Conservation (phyloP, 1,139 yeast species). For the Debaryomyces coudertii region DNA sequence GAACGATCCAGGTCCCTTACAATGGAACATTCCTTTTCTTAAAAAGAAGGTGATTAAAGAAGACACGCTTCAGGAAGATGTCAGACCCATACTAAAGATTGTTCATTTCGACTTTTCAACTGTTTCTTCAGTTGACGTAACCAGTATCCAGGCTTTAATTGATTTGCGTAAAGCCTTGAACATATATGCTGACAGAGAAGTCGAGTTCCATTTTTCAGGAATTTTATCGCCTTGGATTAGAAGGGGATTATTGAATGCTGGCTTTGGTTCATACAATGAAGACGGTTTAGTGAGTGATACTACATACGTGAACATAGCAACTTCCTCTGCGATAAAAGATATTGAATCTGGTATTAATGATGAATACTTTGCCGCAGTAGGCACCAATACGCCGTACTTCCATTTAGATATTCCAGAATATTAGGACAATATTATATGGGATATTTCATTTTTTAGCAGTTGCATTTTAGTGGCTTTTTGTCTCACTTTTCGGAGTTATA, state of each 20-base stretch:
- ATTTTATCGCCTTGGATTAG: conserved; percentile 85
- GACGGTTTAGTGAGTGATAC: conserved; percentile 44
- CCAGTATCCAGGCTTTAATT: conserved; percentile 76
- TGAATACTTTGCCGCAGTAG: conserved; percentile 57
- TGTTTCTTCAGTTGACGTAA: conserved; percentile 75
- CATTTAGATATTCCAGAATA: conserved; percentile 86
- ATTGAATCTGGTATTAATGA: conserved; percentile 35
- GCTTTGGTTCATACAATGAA: conserved; percentile 69
- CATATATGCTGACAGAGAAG: conserved; percentile 78
- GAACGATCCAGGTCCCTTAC: conserved; percentile 84
- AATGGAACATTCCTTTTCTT: conserved; percentile 39
- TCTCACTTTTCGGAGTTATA: background rate
- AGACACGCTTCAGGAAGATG: conserved; percentile 33
- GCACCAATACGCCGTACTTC: conserved; percentile 81
- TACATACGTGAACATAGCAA: conserved; percentile 46
- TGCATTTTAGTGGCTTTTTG: conserved; percentile 1
- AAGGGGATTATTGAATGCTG: conserved; percentile 72
- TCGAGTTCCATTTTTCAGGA: conserved; percentile 89
- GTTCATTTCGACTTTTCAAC: conserved; percentile 81
- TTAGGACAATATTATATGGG: conserved; percentile 18
- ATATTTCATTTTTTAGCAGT: background rate
- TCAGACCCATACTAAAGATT: conserved; percentile 68
- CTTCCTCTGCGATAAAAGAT: conserved; percentile 31
- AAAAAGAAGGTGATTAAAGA: conserved; percentile 16
- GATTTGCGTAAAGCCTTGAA: conserved; percentile 76